Conservation (phyloP, 768 basidiomycete genomes). For the Chalciporus chontae region DNA sequence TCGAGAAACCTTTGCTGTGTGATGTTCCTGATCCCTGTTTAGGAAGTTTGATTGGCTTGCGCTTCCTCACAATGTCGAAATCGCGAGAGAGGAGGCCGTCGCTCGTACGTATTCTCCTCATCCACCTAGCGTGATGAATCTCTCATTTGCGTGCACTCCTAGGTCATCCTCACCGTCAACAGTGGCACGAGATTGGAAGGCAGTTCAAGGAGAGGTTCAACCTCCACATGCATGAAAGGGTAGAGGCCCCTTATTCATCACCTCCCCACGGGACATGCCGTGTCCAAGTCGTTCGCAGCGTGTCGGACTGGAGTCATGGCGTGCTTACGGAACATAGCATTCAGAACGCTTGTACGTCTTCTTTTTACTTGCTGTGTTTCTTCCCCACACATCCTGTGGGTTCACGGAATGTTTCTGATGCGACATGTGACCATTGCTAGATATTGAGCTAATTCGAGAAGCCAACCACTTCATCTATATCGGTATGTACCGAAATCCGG, state of each 20-base stretch:
- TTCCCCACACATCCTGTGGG: neutral
- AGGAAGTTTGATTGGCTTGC: constrained; percentile 68
- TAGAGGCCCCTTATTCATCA: constrained; percentile 38
- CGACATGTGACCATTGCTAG: constrained; percentile 31
- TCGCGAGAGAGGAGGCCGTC: constrained; percentile 56
- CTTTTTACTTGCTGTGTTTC: neutral
- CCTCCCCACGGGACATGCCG: constrained; percentile 51
- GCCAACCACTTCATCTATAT: constrained; percentile 91
- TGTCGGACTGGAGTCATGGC: constrained; percentile 93
- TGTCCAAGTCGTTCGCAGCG: constrained; percentile 82
- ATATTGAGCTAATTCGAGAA: constrained; percentile 76
- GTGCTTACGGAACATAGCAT: constrained; percentile 88
- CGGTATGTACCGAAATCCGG: constrained; percentile 47
- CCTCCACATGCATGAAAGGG: constrained; percentile 37
- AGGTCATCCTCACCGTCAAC: constrained; percentile 67
- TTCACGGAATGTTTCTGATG: constrained; percentile 1
- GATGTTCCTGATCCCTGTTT: constrained; percentile 5
- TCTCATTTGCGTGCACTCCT: neutral
- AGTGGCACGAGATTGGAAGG: constrained; percentile 55
- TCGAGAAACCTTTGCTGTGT: neutral
- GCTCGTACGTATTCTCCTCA: constrained; percentile 38
- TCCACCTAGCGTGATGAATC: neutral
- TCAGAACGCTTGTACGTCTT: constrained; percentile 81
- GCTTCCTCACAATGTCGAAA: constrained; percentile 66
- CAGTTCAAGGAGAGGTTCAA: constrained; percentile 68